These are phyloP conservation scores for Phytophthora hibernalis DNA, from an alignment of 352 stramenopile species.

Conservation along the genomic window DNA sequence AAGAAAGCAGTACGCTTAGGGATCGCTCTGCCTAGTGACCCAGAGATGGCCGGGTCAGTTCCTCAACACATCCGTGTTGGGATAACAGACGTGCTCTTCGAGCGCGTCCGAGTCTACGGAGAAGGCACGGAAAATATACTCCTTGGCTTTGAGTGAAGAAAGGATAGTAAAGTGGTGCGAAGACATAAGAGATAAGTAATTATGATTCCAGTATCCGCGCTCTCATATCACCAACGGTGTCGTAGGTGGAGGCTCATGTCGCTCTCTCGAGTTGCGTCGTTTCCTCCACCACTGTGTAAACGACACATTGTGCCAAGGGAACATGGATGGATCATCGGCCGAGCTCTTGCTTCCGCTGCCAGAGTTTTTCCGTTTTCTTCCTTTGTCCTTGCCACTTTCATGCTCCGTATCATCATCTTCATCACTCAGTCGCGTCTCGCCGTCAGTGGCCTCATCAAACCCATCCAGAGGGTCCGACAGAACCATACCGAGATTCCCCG, in stretches of 20 bases:
- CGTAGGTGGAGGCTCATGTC: constrained; percentile 27
- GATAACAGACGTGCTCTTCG: constrained; percentile 67
- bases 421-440: constrained; percentile 71
- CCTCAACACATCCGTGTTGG: constrained; percentile 39
- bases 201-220: constrained; percentile 9
- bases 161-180: constrained; percentile 1
- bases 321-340: constrained; percentile 51
- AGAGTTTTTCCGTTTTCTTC: constrained; percentile 40
- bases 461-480: constrained; percentile 38
- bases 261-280: constrained; percentile 40
- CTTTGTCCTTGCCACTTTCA: constrained; percentile 34
- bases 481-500: constrained; percentile 39
- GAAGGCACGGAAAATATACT: constrained; percentile 58
- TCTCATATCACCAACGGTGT: constrained; percentile 24
- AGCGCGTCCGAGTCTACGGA: constrained; percentile 66
- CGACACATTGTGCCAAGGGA: constrained; percentile 79
- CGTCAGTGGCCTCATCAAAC: constrained; percentile 73
- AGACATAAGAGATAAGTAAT: constrained; percentile 15
- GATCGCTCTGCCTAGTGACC: constrained; percentile 26
- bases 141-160: constrained; percentile 71
- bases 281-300: constrained; percentile 84
- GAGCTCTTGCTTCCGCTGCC: constrained; percentile 26
- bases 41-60: constrained; percentile 23
- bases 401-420: constrained; percentile 54
- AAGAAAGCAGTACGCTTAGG: constrained; percentile 38